Evolutionary conservation across 345 rosid genomes (phyloP).

Genomic region (Syzygium jambos): DNA sequence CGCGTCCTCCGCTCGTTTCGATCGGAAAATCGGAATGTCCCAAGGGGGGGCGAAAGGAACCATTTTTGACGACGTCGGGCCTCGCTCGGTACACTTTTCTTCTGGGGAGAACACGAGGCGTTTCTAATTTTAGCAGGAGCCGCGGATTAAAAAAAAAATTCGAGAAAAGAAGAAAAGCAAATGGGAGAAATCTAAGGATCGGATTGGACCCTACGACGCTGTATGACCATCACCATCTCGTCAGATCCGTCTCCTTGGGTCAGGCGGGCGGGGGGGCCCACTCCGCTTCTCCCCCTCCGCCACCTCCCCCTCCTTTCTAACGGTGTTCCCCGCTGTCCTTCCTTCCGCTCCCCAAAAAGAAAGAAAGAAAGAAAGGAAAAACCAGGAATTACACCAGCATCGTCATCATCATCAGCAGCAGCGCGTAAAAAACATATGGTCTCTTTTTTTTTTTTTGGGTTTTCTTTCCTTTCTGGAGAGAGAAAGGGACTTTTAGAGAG

Average conservation of each 20-base stretch:
- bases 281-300: too few species aligned
- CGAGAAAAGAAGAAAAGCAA: accelerated
- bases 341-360: not conserved
- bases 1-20: too few species aligned
- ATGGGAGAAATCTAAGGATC: not conserved
- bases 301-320: not conserved
- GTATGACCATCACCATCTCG: not conserved
- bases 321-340: not conserved
- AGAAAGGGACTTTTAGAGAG: constrained; percentile 5
- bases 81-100: not conserved
- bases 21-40: too few species aligned
- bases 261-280: not conserved
- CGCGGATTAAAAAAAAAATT: not conserved
- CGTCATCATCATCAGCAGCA: not conserved
- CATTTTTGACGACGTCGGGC: not conserved
- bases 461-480: not conserved
- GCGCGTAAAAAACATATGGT: not conserved
- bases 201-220: not conserved
- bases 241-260: not conserved
- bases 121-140: not conserved
- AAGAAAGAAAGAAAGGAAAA: not conserved
- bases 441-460: not conserved
- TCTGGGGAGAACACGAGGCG: not conserved
- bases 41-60: too few species aligned
- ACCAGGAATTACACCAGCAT: not conserved